A percentile compares a stretch with the other conserved stretches of the same genome.
Evolutionary conservation across 148 eudicot genomes (phyloP).

Genomic region (Vaccinium darrowii): DNA sequence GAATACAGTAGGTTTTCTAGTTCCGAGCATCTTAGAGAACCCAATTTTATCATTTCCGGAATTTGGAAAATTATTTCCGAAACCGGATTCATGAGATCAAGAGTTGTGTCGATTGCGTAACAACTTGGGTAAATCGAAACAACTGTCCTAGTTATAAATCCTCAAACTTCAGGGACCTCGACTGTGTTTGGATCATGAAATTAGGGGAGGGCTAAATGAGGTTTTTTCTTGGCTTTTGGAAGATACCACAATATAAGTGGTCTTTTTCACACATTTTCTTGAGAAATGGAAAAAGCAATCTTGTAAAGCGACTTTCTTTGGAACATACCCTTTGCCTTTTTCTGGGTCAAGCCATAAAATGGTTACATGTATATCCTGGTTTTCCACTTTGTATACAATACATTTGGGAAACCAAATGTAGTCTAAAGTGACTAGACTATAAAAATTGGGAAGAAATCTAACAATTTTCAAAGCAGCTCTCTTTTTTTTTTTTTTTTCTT

Average conservation of each 20-base stretch:
- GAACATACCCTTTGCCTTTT: conserved; percentile 24
- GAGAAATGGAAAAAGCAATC: conserved; percentile 10
- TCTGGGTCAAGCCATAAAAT: conserved; percentile 3
- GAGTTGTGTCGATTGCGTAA: not conserved
- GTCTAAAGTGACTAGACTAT: conserved; percentile 16
- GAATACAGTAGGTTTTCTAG: not conserved
- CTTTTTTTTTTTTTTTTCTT: too few relatives aligned
- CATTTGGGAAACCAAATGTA: conserved; percentile 27
- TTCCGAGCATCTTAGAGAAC: not conserved
- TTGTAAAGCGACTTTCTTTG: conserved; percentile 29
- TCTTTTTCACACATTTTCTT: conserved; percentile 18
- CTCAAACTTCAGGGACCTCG: not conserved
- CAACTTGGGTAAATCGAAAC: not conserved
- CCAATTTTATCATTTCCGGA: not conserved
- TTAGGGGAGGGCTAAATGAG: not conserved
- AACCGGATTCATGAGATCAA: not conserved
- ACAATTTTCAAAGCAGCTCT: not conserved
- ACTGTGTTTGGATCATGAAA: not conserved
- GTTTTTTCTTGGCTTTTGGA: conserved; percentile 4
- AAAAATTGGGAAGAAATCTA: conserved; percentile 13
- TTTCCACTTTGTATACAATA: conserved; percentile 20
- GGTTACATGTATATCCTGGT: conserved; percentile 8
- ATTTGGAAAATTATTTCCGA: not conserved
- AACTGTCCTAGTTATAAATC: not conserved
- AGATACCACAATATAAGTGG: not conserved